Evolutionary conservation across 2,329 filamentous ascomycete genomes (phyloP).

Genomic region (Epichloe brachyelytri): DNA sequence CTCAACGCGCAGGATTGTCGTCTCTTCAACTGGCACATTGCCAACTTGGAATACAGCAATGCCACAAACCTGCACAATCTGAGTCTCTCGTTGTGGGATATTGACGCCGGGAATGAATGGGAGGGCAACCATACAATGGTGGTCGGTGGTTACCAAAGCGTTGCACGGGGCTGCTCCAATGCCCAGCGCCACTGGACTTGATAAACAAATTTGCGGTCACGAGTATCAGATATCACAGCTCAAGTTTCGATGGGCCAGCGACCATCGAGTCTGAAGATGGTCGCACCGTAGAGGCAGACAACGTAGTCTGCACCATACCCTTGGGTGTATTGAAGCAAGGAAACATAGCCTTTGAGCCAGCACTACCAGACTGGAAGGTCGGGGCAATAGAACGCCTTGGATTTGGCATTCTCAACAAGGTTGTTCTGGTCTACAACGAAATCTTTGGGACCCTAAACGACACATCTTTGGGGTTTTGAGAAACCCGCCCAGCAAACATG

Average conservation of each 20-base stretch:
- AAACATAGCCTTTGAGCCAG: conserved; percentile 72
- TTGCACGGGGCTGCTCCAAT: conserved; percentile 72
- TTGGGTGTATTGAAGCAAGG: conserved; percentile 84
- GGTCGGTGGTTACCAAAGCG: conserved; percentile 83
- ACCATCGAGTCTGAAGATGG: conserved; percentile 68
- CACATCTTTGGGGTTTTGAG: conserved; percentile 92
- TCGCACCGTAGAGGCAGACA: conserved; percentile 66
- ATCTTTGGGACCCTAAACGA: conserved; percentile 76
- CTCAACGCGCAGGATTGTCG: conserved; percentile 78
- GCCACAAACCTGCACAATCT: conserved; percentile 77
- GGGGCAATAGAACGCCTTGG: conserved; percentile 73
- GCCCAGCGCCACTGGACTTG: conserved; percentile 65
- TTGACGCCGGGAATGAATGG: conserved; percentile 95
- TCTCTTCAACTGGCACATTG: conserved; percentile 94
- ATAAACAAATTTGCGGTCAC: conserved; percentile 61
- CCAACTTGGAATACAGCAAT: conserved; percentile 96
- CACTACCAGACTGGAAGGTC: conserved; percentile 76
- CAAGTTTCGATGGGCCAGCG: conserved; percentile 33
- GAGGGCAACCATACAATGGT: conserved; percentile 91
- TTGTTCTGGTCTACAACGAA: conserved; percentile 77
- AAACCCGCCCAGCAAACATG: conserved; percentile 54
- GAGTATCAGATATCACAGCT: conserved; percentile 51
- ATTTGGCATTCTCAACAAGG: conserved; percentile 90
- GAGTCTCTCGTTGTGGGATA: conserved; percentile 86
- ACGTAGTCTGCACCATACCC: conserved; percentile 80